phyloP scores from a whole-genome alignment of 2,329 filamentous ascomycete species.

The Aspergillus intermedius region DNA sequence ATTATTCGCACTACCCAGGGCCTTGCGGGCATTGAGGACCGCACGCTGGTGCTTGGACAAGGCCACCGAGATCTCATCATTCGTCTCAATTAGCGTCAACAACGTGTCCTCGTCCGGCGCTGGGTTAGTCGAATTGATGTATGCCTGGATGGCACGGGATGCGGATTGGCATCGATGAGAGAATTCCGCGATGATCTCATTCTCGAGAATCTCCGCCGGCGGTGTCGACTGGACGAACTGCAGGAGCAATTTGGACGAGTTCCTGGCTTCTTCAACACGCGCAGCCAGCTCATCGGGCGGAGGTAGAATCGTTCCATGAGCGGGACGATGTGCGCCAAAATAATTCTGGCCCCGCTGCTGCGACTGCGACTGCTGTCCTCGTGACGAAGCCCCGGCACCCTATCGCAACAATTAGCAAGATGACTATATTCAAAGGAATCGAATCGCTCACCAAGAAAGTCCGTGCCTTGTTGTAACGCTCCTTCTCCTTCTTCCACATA shows the following conservation, averaged over 20 bases:
- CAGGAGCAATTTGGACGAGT: constrained; percentile 82
- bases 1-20: constrained; percentile 14
- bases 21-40: constrained; percentile 53
- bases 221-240: constrained; percentile 86
- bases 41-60: constrained; percentile 80
- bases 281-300: constrained; percentile 69
- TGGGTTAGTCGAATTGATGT: constrained; percentile 74
- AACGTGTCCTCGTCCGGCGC: constrained; percentile 88
- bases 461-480: not conserved
- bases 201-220: constrained; percentile 64
- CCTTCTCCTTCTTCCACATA: constrained; percentile 90
- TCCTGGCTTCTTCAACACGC: constrained; percentile 82
- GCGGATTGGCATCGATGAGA: constrained; percentile 77
- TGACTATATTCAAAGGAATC: not conserved
- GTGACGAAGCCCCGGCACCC: not conserved
- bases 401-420: not conserved
- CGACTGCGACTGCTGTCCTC: constrained; percentile 20
- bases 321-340: constrained; percentile 36
- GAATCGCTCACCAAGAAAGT: not conserved
- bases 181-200: constrained; percentile 92
- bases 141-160: constrained; percentile 72
- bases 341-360: constrained; percentile 10
- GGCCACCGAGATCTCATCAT: constrained; percentile 79
- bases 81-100: constrained; percentile 86
- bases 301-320: constrained; percentile 49